Conservation (phyloP, 2,329 filamentous ascomycete species). For the Nemania sp. region DNA sequence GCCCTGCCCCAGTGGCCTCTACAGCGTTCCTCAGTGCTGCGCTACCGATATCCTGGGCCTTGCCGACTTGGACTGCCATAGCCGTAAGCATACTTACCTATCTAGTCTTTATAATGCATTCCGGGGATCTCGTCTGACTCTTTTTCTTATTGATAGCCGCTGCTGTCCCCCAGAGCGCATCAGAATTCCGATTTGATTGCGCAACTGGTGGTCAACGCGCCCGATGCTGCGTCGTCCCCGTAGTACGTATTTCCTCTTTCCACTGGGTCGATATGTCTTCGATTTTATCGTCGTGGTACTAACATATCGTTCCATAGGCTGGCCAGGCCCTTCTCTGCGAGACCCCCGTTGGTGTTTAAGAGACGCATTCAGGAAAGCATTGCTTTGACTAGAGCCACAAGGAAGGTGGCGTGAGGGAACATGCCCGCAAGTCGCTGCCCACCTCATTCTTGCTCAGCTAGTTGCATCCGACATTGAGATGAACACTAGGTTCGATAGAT, state of each 20-base stretch:
- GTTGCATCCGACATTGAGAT: background rate
- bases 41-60: constrained; percentile 29
- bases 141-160: constrained; percentile 2
- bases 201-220: constrained; percentile 26
- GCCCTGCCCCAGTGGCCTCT: constrained; percentile 24
- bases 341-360: constrained; percentile 22
- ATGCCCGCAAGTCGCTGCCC: background rate
- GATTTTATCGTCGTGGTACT: background rate
- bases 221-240: constrained; percentile 24
- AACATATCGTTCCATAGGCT: constrained; percentile 14
- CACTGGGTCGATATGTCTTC: background rate
- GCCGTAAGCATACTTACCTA: constrained; percentile 2
- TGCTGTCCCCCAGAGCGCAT: constrained; percentile 13
- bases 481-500: background rate
- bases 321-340: constrained; percentile 28
- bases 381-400: background rate
- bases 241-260: constrained; percentile 15
- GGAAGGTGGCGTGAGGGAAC: background rate
- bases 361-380: background rate
- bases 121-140: background rate
- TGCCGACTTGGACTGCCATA: constrained; percentile 24
- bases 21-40: constrained; percentile 29
- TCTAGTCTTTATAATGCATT: background rate
- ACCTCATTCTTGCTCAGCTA: background rate
- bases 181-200: constrained; percentile 24